Base-by-base conservation (phyloP, 352 stramenopile species). In the Phytophthora constricta region DNA sequence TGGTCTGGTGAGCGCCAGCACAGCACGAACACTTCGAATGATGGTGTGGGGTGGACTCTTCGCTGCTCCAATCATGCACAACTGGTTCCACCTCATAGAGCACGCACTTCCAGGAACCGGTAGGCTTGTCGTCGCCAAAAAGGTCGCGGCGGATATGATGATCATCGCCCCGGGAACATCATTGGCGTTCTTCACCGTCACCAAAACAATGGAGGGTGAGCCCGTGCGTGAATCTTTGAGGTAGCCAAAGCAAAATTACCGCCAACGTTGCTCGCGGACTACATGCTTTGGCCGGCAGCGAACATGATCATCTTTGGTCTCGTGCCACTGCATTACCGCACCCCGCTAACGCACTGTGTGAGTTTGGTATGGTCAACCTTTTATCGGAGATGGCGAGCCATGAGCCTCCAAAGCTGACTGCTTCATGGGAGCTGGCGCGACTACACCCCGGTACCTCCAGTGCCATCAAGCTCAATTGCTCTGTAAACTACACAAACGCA, bases 41-140 rank as follows among this genome's bases (percentile, higher is more conserved):
- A 80, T 92, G 48, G 74, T 96, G 25, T 97, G 95, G 68, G 89
- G 89, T 17, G 80, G 95, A 11, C 66, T 87, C 17, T 65, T 97
- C 27, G 86, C 94, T 52, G 89, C 89, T 10, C 89, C 89, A 5
- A 79, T 78, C 64, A 93, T 92, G 72, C 89, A 97, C 69, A 95
- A 84, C 59, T 97, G 95, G 64, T 96, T 96, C 56, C 74, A 87
- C 14, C 48, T 93, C 19, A 75, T 97, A 16, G 90, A 97, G 59
- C 55, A 58, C 74, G 67, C 53, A 16, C 62, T 80, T 13, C 54
- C 53, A 5, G 64, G 65, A 22, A 33, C 60, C 5, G 65, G 73
- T 4, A 61, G 52, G 23, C 56, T 64, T 17, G 65, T 68, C 4
- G 59, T 80, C 11, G 60, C 63, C 48, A 77, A 76, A 61, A 80